Evolutionary conservation across 805 yeast species (phyloP).

Genomic region (Hanseniaspora occidentalis): DNA sequence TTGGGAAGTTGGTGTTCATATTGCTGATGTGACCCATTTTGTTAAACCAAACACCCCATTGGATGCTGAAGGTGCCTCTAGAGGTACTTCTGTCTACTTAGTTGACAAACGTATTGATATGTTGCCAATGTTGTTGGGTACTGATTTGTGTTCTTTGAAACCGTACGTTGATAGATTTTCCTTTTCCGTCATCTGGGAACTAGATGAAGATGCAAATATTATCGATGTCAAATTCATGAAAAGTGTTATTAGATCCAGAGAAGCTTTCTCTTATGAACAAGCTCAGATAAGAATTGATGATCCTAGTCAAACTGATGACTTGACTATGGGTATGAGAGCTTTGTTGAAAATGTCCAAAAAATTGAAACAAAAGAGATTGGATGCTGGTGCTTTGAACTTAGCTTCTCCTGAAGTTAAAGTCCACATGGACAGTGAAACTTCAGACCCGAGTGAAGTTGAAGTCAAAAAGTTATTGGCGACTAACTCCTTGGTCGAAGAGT

Average conservation of each 20-base stretch:
- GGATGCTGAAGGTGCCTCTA: constrained; percentile 90
- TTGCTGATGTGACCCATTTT: constrained; percentile 97
- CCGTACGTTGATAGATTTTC: constrained; percentile 95
- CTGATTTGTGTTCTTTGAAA: constrained; percentile 87
- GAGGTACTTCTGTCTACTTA: constrained; percentile 94
- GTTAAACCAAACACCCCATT: constrained; percentile 86
- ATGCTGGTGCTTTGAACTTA: constrained; percentile 90
- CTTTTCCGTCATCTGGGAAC: constrained; percentile 91
- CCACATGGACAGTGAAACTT: constrained; percentile 91
- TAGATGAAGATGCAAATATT: constrained; percentile 77
- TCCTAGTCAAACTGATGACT: constrained; percentile 55
- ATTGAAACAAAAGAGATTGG: constrained; percentile 73
- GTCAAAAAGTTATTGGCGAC: constrained; percentile 80
- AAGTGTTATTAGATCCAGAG: constrained; percentile 80
- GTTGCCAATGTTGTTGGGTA: constrained; percentile 91
- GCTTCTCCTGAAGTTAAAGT: constrained; percentile 98
- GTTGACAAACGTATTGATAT: constrained; percentile 98
- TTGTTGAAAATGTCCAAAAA: constrained; percentile 69
- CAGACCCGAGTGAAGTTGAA: constrained; percentile 93
- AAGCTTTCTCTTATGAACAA: constrained; percentile 87
- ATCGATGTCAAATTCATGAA: constrained; percentile 69
- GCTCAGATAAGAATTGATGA: constrained; percentile 93
- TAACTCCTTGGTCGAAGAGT: constrained; percentile 93
- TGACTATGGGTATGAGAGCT: constrained; percentile 82
- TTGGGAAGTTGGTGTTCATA: constrained; percentile 95